Conservation (phyloP, 2,329 filamentous ascomycete genomes). For the Ilyonectria sp. region DNA sequence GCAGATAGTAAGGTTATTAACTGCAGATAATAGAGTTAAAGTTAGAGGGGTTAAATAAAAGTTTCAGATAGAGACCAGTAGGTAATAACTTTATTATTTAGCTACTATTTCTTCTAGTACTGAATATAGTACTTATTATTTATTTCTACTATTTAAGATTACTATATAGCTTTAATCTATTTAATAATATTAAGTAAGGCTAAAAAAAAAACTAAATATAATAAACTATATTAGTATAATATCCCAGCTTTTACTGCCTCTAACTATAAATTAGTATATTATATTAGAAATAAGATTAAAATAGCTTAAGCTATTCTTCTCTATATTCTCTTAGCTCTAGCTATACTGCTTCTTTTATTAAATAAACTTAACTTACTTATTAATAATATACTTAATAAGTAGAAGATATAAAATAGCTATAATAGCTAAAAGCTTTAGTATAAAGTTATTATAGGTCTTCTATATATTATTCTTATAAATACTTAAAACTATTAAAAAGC, state of each 20-base stretch:
- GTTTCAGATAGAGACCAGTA: too few species aligned
- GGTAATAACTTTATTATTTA: too few species aligned
- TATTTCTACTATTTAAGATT: too few species aligned
- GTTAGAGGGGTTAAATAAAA: too few species aligned
- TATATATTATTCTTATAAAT: slow-evolving; percentile 1
- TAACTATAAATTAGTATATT: slow-evolving; percentile 6
- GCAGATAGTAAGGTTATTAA: too few species aligned
- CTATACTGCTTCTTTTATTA: neutral
- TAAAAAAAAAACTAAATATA: too few species aligned
- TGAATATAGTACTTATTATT: too few species aligned
- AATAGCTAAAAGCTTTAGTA: slow-evolving; percentile 7
- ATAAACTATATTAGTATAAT: slow-evolving; percentile 12
- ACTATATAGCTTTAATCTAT: too few species aligned
- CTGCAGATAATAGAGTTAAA: too few species aligned
- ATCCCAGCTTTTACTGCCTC: neutral
- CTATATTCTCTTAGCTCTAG: neutral
- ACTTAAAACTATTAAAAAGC: slow-evolving; percentile 12
- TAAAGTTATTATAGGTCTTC: slow-evolving; percentile 13
- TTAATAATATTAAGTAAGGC: too few species aligned
- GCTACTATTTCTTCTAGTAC: too few species aligned
- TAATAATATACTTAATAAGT: slow-evolving; percentile 9
- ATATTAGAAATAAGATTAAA: slow-evolving; percentile 10
- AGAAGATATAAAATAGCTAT: slow-evolving; percentile 11
- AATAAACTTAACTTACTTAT: slow-evolving; percentile 1
- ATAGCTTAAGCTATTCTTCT: slow-evolving; percentile 9